Evolutionary conservation across 2,329 filamentous ascomycete genomes (phyloP).

Genomic region (Fusarium virguliforme): DNA sequence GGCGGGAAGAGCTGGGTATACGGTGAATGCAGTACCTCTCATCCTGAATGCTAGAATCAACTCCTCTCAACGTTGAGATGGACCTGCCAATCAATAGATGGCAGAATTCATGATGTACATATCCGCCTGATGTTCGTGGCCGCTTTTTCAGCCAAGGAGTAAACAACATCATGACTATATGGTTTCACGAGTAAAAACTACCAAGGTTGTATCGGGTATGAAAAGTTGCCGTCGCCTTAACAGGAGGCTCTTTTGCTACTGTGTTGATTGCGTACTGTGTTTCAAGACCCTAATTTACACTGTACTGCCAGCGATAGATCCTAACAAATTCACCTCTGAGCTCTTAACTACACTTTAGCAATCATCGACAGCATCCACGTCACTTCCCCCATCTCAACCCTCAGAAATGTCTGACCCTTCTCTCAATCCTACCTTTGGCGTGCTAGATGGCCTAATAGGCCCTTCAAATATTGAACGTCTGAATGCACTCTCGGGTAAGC

Average conservation of each 20-base stretch:
- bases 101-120: background rate
- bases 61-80: background rate
- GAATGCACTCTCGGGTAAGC: constrained; percentile 33
- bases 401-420: constrained; percentile 10
- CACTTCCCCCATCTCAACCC: background rate
- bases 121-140: background rate
- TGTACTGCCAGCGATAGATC: constrained; percentile 1
- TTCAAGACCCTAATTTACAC: background rate
- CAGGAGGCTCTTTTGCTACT: background rate
- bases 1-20: constrained; percentile 68
- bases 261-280: background rate
- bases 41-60: background rate
- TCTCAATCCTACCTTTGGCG: background rate
- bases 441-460: constrained; percentile 32
- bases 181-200: background rate
- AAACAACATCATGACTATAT: background rate
- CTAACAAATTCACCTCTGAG: background rate
- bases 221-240: no score
- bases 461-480: constrained; percentile 29
- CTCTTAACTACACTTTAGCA: background rate
- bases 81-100: background rate
- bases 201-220: background rate
- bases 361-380: background rate
- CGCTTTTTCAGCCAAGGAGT: background rate
- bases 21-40: constrained; percentile 20